phyloP scores from a whole-genome alignment of 1,139 yeast genomes.

The Magnusiomyces sp. region DNA sequence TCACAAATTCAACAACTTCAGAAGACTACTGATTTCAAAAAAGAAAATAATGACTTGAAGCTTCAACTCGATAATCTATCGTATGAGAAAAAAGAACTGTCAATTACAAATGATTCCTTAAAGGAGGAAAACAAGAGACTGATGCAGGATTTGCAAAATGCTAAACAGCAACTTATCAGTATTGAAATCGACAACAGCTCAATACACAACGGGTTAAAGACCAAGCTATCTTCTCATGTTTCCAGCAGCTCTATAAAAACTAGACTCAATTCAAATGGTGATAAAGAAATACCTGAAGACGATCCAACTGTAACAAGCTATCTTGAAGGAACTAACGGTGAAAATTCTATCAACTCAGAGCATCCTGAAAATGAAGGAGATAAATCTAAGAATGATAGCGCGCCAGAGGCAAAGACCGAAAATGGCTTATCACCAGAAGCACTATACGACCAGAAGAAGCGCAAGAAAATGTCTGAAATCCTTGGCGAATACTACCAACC shows the following conservation, averaged over 20 bases:
- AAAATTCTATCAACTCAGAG: not conserved
- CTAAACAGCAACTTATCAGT: conserved; percentile 11
- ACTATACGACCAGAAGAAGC: conserved; percentile 14
- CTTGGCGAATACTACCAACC: conserved; percentile 13
- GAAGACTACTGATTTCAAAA: conserved; percentile 1
- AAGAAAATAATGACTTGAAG: conserved; percentile 17
- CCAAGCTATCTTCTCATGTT: too few relatives aligned
- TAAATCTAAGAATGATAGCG: not conserved
- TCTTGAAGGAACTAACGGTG: not conserved
- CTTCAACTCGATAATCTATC: conserved; percentile 25
- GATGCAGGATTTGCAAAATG: conserved; percentile 21
- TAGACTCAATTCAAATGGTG: too few relatives aligned
- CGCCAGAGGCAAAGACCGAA: not conserved
- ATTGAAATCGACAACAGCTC: not conserved
- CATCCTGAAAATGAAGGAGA: not conserved
- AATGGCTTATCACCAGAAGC: not conserved
- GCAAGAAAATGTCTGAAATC: conserved; percentile 16
- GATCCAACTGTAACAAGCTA: not conserved
- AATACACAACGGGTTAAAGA: too few relatives aligned
- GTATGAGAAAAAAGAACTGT: conserved; percentile 28
- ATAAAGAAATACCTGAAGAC: too few relatives aligned
- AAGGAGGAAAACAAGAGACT: conserved; percentile 26
- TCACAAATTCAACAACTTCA: conserved; percentile 1
- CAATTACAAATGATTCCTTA: conserved; percentile 23
- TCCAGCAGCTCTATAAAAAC: too few relatives aligned